Evolutionary conservation across 1,284 basidiomycete species (phyloP), one percentile per base, ranked within the genome.

Genomic region (Entoloma clypeatum): DNA sequence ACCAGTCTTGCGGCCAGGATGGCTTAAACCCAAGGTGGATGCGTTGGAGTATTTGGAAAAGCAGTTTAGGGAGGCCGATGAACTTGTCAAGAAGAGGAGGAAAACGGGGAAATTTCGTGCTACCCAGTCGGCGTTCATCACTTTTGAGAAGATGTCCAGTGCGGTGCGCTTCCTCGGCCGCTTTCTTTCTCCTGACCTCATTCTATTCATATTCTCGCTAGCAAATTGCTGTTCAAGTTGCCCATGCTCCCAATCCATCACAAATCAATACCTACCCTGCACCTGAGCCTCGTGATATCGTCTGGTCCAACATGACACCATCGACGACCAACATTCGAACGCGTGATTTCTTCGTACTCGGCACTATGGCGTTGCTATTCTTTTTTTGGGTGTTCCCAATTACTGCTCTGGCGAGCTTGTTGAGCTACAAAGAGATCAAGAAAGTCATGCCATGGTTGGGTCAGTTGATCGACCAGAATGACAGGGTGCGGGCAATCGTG

Each of bases 211-310:
- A 2, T 29, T 26, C 16, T 19, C 14, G 39, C 2, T 45, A 92
- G 83, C 94, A 99, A 84, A 85, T 90, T 30, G 92, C 92, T 1
- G 74, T 88, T 3, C 95, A 98, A 63, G 77, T 84, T 0, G 88
- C 87, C 0, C 89, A 94, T 60, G 78, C 84, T 3, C 74, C 84
- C 0, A 71, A 74, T 33, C 81, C 88, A 8, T 72, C 73, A 41
- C 74, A 85, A 56, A 74, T 79, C 37, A 68, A 72, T 9, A 92
- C 90, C 2, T 73, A 74, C 34, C 79, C 79, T 4, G 94, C 95
- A 0, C 94, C 93, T 0, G 95, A 99, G 60, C 95, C 95, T 7
- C 78, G 95, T 31, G 95, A 99, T 60, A 89, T 99, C 44, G 81
- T 97, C 13, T 99, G 95, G 96, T 73, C 80, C 29, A 94, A 92